phyloP scores from a whole-genome alignment of 345 rosid genomes.

The Kernera saxatilis region DNA sequence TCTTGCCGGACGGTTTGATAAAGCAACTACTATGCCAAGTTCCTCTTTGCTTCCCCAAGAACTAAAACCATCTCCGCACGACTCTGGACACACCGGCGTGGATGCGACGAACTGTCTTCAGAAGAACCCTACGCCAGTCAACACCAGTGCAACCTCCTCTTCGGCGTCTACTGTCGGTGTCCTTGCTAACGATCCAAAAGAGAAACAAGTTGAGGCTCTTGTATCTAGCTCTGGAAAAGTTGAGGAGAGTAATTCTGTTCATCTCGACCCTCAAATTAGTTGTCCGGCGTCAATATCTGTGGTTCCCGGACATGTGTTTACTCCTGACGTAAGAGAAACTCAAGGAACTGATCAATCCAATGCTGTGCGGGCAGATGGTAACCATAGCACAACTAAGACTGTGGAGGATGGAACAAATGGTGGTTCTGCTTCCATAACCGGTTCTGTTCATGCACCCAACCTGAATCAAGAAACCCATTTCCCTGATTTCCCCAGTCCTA shows the following conservation, averaged over 20 bases:
- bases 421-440: constrained; percentile 33
- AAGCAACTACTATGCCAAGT: constrained; percentile 29
- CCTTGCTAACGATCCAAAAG: constrained; percentile 31
- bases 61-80: background rate
- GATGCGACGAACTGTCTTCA: constrained; percentile 33
- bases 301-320: constrained; percentile 30
- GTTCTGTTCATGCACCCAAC: constrained; percentile 39
- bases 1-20: constrained; percentile 39
- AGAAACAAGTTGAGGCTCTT: constrained; percentile 28
- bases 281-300: constrained; percentile 33
- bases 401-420: constrained; percentile 40
- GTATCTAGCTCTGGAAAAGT: constrained; percentile 26
- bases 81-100: constrained; percentile 19
- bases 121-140: constrained; percentile 25
- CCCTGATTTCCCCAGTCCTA: constrained; percentile 45
- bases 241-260: constrained; percentile 28
- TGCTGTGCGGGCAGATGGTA: constrained; percentile 36
- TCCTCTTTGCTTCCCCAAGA: constrained; percentile 19
- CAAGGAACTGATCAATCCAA: constrained; percentile 31
- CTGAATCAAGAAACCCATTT: constrained; percentile 43
- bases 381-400: constrained; percentile 36
- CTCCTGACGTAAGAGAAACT: constrained; percentile 27
- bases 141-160: constrained; percentile 31
- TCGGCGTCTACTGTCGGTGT: constrained; percentile 34
- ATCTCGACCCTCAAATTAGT: constrained; percentile 36